These are phyloP conservation scores for Daedaleopsis sinensis DNA, from an alignment of 768 basidiomycete genomes.

Conservation along the genomic window DNA sequence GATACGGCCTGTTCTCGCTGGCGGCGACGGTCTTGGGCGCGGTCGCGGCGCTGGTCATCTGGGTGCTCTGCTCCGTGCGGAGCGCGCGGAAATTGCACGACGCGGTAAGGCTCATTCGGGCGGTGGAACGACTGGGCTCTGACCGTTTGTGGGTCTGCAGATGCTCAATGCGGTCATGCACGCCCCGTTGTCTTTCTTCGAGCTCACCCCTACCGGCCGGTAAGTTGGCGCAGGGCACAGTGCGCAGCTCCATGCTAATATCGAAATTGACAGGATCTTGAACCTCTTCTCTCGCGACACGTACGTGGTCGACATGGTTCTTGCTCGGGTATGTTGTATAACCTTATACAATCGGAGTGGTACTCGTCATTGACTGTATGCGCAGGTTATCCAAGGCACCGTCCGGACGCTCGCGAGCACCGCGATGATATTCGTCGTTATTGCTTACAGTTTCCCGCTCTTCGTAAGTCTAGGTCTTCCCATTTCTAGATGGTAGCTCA, in stretches of 20 bases:
- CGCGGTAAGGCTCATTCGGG: conserved; percentile 47
- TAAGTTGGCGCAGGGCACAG: conserved; percentile 31
- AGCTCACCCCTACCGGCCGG: conserved; percentile 85
- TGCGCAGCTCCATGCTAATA: neutral
- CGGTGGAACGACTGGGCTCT: neutral
- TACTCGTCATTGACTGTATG: conserved; percentile 5
- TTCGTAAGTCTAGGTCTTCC: conserved; percentile 43
- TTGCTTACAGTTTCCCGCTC: conserved; percentile 79
- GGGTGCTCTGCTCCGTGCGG: conserved; percentile 75
- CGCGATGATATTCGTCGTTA: conserved; percentile 67
- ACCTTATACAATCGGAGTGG: neutral
- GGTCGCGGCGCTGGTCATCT: conserved; percentile 64
- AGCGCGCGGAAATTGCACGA: conserved; percentile 81
- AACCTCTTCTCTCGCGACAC: conserved; percentile 92
- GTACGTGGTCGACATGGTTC: conserved; percentile 83
- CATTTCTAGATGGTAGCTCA: neutral
- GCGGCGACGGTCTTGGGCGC: conserved; percentile 56
- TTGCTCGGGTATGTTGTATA: conserved; percentile 53
- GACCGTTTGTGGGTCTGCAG: conserved; percentile 38
- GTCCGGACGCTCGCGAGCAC: conserved; percentile 65
- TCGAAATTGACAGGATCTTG: conserved; percentile 56
- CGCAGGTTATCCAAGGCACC: conserved; percentile 63
- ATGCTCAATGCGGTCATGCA: conserved; percentile 82
- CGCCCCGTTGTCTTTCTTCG: conserved; percentile 88
- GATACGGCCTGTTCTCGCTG: conserved; percentile 72